Evolutionary conservation across 805 yeast species (phyloP), one percentile per base, ranked within the genome.

Genomic region (Tetrapisispora iriomotensis): DNA sequence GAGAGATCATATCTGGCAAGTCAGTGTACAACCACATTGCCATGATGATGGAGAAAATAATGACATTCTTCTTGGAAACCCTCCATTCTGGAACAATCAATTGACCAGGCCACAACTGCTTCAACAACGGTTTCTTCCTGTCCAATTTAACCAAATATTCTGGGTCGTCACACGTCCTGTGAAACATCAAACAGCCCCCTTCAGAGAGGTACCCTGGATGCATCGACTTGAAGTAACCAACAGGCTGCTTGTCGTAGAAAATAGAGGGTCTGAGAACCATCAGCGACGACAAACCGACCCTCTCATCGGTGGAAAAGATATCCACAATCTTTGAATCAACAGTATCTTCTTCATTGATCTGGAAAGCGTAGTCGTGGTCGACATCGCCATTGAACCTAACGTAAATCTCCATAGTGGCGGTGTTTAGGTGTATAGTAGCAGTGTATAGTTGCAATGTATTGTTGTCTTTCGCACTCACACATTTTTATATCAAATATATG

Each of bases 311-410:
- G 12, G 14, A 7, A 32, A 88, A 86, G 35, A 87, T 46, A 24
- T 49, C 75, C 38, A 69, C 65, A 45, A 70, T 54, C 46, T 88
- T 70, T 23, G 73, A 75, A 17, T 67, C 62, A 48, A 88, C 78
- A 6, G 77, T 73, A 39, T 77, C 73, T 22, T 68, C 67, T 15
- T 74, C 62, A 19, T 71, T 68, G n/a, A 87, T 74, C 48, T 75
- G 79, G 66, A 90, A 85, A 51, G 95, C 84, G 62, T 86, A 88
- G 59, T 90, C 98, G 59, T 82, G 82, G 53, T 86, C 96, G 36
- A 66, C 60, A 54, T 88, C 95, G 42, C 75, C 81, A 57, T 84
- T 86, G 72, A 90, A 77, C 43, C 98, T 81, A 47, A 92, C 61
- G 64, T 77, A 87, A 26, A 60, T 47, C 43, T 61, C 65, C 65